phyloP scores from a whole-genome alignment of 192 early-diverging fungal genomes.

The Gorgonomyces haynaldii region DNA sequence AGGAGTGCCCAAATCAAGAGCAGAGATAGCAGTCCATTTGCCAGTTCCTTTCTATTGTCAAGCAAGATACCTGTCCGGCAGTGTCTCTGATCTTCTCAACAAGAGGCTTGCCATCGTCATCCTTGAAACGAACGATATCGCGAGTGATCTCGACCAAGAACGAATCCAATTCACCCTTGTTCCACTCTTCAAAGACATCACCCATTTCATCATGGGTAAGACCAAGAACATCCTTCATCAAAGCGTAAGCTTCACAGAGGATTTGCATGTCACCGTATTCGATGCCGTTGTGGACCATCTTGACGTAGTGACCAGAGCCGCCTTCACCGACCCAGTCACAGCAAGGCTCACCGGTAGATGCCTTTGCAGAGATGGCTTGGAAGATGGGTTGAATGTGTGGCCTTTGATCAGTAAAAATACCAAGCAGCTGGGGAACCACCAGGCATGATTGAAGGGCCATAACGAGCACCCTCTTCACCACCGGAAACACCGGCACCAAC shows the following conservation, averaged over 20 bases:
- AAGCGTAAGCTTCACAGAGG: constrained; percentile 89
- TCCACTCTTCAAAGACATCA: constrained; percentile 85
- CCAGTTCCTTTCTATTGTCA: constrained; percentile 73
- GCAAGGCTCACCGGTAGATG: constrained; percentile 76
- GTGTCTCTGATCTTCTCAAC: constrained; percentile 93
- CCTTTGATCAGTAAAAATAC: constrained; percentile 39
- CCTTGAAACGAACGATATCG: constrained; percentile 88
- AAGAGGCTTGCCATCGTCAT: constrained; percentile 71
- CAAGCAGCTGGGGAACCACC: constrained; percentile 89
- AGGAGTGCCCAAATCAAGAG: constrained; percentile 90
- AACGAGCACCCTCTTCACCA: constrained; percentile 96
- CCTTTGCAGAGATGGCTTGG: constrained; percentile 88
- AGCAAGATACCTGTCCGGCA: constrained; percentile 64
- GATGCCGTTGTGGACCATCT: constrained; percentile 99
- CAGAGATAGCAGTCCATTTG: constrained; percentile 95
- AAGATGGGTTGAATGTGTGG: constrained; percentile 89
- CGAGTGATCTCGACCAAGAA: constrained; percentile 95
- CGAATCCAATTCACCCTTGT: constrained; percentile 93
- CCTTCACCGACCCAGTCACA: constrained; percentile 99
- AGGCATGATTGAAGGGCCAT: constrained; percentile 95
- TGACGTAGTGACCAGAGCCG: constrained; percentile 97
- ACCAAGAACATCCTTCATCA: constrained; percentile 80
- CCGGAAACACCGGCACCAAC: constrained; percentile 97
- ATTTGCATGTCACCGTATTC: constrained; percentile 99
- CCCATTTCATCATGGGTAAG: constrained; percentile 77